Evolutionary conservation across 1,284 basidiomycete genomes (phyloP), one percentile per base, ranked within the genome.

Genomic region (Porodaedalea pini): DNA sequence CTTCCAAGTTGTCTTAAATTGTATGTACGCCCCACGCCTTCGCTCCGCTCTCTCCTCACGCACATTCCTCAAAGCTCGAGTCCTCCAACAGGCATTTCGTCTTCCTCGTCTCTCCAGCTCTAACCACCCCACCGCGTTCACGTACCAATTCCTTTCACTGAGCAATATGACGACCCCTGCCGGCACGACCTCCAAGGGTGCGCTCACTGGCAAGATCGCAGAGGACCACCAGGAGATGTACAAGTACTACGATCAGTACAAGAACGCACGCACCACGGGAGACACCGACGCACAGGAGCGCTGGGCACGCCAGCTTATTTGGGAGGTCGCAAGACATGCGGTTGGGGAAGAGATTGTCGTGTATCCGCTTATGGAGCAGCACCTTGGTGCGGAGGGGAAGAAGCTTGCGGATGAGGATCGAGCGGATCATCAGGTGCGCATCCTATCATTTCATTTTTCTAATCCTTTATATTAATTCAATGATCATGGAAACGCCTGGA

Each of bases 261-360:
- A 70, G 27, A 73, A 75, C 32, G 72, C 76, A 3, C 45, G 59
- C 57, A 15, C 63, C 0, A 58, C 60, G 10, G 78, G 76, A 3
- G 73, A 85, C 64, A 57, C 67, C 23, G 78, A 78, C 27, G 74
- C 74, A 0, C 80, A 83, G 64, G 71, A 69, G 4, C 78, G 81
- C 23, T 86, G 81, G 80, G 74, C 78, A 0, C 74, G 75, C 45
- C 81, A 83, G 63, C 70, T 85, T 2, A 75, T 71, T 1, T 85
- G 81, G 82, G 81, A 83, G 68, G 71, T 85, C 40, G 82, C 80
- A 0, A 74, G 82, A 0, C 83, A 85, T 62, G 79, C 85, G 3
- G 78, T 83, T 2, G 83, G 80, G 4, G 84, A 86, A 66, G 85
- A 87, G 67, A 78, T 86, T 48, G 75, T 87, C 19, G 79, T 85